A percentile compares a stretch with the other conserved stretches of the same genome.
Conservation (phyloP, 2,329 filamentous ascomycete species). For the Pyrenochaeta sp. region DNA sequence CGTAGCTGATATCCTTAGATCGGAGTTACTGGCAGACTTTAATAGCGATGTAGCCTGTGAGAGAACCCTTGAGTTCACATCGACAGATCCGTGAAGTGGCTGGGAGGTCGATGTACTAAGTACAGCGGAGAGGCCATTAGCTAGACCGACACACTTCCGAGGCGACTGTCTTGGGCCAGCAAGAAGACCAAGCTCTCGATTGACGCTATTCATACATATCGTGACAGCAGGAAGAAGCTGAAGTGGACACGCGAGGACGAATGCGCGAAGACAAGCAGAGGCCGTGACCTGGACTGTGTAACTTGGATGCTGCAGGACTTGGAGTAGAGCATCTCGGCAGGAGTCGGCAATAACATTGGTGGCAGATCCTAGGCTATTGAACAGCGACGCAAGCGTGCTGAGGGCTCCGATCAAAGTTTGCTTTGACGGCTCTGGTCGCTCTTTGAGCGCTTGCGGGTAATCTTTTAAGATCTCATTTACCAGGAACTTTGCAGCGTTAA, state of each 20-base stretch:
- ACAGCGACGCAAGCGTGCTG: constrained; percentile 79
- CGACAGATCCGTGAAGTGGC: constrained; percentile 91
- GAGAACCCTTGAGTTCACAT: constrained; percentile 91
- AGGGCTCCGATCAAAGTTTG: constrained; percentile 81
- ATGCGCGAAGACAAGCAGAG: constrained; percentile 83
- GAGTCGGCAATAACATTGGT: constrained; percentile 79
- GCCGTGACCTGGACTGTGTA: constrained; percentile 95
- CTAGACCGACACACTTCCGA: constrained; percentile 86
- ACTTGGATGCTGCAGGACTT: constrained; percentile 91
- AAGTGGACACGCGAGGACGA: constrained; percentile 89
- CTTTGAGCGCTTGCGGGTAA: constrained; percentile 88
- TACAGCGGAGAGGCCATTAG: constrained; percentile 88
- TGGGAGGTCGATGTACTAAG: constrained; percentile 88
- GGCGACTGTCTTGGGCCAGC: constrained; percentile 78
- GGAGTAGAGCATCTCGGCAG: constrained; percentile 85
- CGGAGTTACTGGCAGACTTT: constrained; percentile 90
- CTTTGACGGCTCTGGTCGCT: constrained; percentile 88
- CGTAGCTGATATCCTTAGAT: constrained; percentile 88
- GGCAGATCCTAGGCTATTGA: constrained; percentile 82
- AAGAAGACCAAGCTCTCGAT: constrained; percentile 82
- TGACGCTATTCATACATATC: constrained; percentile 95
- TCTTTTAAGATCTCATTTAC: constrained; percentile 93
- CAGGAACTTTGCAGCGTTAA: constrained; percentile 80
- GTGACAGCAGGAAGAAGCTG: constrained; percentile 91
- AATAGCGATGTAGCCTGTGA: constrained; percentile 90